phyloP scores from a whole-genome alignment of 1,139 yeast genomes.

The Casaregolazyma lundiana region DNA sequence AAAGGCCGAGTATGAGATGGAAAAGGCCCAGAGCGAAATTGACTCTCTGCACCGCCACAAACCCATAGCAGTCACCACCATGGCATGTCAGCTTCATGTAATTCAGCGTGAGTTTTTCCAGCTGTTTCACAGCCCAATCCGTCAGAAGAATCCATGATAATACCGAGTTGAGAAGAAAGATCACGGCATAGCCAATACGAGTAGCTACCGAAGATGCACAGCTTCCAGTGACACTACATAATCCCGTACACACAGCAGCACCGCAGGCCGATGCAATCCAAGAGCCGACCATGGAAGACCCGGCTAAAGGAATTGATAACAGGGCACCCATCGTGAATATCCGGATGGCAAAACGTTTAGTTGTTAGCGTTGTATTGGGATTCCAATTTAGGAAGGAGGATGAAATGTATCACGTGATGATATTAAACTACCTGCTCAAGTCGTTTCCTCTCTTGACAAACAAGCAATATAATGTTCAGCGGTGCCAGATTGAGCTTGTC shows the following conservation, averaged over 20 bases:
- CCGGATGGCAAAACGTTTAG: background rate
- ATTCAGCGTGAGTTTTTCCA: slow-evolving; percentile 63
- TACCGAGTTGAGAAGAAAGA: slow-evolving; percentile 72
- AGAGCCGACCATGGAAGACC: slow-evolving; percentile 55
- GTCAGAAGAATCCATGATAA: slow-evolving; percentile 89
- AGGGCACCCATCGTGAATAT: slow-evolving; percentile 67
- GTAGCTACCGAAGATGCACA: slow-evolving; percentile 74
- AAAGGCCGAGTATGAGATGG: slow-evolving; percentile 65
- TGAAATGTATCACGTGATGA: background rate
- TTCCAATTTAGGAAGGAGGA: no score
- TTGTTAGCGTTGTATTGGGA: no score
- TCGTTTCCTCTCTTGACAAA: background rate
- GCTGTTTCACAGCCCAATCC: slow-evolving; percentile 69
- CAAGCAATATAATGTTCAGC: background rate
- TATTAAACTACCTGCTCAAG: background rate
- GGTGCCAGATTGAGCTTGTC: background rate
- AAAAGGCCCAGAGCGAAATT: slow-evolving; percentile 82
- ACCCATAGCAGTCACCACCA: slow-evolving; percentile 85
- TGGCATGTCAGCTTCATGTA: slow-evolving; percentile 68
- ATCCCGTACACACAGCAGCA: slow-evolving; percentile 73
- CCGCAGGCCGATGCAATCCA: slow-evolving; percentile 80
- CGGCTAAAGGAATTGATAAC: slow-evolving; percentile 64
- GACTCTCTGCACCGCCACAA: slow-evolving; percentile 86
- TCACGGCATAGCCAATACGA: slow-evolving; percentile 76
- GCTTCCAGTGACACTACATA: slow-evolving; percentile 48